Evolutionary conservation across 1,139 yeast species (phyloP).

Genomic region (Sugiyamaella grinbergsii): DNA sequence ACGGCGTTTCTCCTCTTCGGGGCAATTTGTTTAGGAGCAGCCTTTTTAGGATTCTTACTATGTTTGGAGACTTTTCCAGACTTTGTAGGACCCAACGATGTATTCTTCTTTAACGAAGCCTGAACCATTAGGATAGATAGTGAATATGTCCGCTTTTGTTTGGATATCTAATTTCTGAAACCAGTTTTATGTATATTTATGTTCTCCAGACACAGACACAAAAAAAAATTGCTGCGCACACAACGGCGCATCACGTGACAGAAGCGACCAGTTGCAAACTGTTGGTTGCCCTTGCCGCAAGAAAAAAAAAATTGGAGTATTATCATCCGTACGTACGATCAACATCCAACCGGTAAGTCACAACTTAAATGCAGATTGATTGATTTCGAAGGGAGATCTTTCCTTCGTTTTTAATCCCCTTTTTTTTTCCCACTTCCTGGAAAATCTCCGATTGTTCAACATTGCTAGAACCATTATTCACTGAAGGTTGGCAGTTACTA

Average conservation of each 20-base stretch:
- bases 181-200: no score
- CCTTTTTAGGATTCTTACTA: conserved; percentile 54
- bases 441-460: neutral
- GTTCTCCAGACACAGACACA: no score
- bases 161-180: no score
- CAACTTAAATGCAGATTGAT: conserved; percentile 4
- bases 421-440: neutral
- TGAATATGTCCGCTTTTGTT: no score
- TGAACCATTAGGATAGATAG: conserved; percentile 52
- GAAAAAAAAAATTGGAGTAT: conserved; percentile 16
- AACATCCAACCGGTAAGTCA: no score
- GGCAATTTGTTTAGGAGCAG: conserved; percentile 74
- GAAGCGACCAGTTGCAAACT: no score
- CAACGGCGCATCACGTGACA: neutral
- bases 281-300: conserved; percentile 3
- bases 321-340: neutral
- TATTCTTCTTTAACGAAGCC: conserved; percentile 50
- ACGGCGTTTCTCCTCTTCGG: conserved; percentile 60
- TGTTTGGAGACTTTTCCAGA: conserved; percentile 33
- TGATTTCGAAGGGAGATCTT: conserved; percentile 8
- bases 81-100: conserved; percentile 24
- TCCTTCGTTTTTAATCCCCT: conserved; percentile 1
- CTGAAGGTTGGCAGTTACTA: neutral
- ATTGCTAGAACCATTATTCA: conserved; percentile 2
- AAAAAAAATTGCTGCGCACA: neutral